Conservation (phyloP, 108 stramenopile genomes). For the Skeletonema menzelii region DNA sequence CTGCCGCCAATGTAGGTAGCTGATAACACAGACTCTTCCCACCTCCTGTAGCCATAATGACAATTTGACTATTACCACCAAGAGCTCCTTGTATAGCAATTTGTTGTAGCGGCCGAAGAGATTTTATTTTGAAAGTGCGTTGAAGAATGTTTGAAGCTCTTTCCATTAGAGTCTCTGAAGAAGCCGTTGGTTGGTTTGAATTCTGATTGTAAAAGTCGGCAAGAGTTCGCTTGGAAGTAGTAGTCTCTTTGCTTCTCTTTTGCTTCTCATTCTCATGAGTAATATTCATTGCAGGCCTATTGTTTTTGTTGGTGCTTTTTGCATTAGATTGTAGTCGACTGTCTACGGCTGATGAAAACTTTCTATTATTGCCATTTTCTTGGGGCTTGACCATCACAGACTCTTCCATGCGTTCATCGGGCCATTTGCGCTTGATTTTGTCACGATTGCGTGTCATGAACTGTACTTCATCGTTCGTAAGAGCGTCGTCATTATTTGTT, state of each 20-base stretch:
- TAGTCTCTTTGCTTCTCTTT: not conserved
- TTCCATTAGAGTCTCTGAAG: constrained; percentile 22
- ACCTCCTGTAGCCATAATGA: constrained; percentile 94
- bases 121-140: constrained; percentile 50
- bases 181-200: not conserved
- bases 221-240: not conserved
- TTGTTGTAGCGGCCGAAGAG: constrained; percentile 68
- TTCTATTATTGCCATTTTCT: not conserved
- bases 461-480: not conserved
- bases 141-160: constrained; percentile 31
- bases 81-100: constrained; percentile 57
- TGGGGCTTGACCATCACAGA: not conserved
- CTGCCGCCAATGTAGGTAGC: constrained; percentile 86
- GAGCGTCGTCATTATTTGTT: not conserved
- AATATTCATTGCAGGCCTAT: constrained; percentile 2
- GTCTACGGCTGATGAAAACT: too few relatives aligned
- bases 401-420: not conserved
- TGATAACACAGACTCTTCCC: constrained; percentile 96
- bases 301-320: not conserved
- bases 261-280: not conserved
- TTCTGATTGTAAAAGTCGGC: constrained; percentile 21
- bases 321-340: too few relatives aligned
- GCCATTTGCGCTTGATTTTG: not conserved
- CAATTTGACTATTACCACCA: constrained; percentile 57
- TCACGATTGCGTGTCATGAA: too few relatives aligned